phyloP scores from a whole-genome alignment of 2,329 filamentous ascomycete species.

The Beauveria caledonica region DNA sequence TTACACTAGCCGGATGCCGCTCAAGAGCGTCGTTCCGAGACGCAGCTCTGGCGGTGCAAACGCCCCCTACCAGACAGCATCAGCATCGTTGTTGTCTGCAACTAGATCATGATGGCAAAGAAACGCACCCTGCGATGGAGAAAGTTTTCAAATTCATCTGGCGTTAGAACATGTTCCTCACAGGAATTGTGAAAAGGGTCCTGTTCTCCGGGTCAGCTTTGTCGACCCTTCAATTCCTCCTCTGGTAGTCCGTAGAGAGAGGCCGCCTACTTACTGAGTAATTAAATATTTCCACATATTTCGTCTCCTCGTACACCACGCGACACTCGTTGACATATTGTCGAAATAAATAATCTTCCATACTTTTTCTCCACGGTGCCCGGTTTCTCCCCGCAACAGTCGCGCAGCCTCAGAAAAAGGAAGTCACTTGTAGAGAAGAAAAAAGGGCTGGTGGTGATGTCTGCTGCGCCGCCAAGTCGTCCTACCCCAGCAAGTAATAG shows the following conservation, averaged over 20 bases:
- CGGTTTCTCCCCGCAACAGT: background rate
- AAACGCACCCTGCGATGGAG: slow-evolving; percentile 38
- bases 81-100: background rate
- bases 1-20: slow-evolving; percentile 48
- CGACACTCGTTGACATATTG: slow-evolving; percentile 39
- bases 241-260: background rate
- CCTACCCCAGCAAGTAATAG: background rate
- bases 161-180: slow-evolving; percentile 43
- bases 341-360: slow-evolving; percentile 54
- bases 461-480: background rate
- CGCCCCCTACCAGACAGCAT: slow-evolving; percentile 34
- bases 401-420: background rate
- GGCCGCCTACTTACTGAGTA: slow-evolving; percentile 45
- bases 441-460: background rate
- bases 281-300: slow-evolving; percentile 51
- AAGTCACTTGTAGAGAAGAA: background rate
- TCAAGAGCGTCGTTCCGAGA: slow-evolving; percentile 36
- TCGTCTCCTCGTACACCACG: slow-evolving; percentile 42
- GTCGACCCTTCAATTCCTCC: background rate
- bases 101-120: background rate
- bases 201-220: slow-evolving; percentile 16
- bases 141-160: slow-evolving; percentile 52
- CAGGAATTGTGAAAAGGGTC: slow-evolving; percentile 40
- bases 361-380: background rate
- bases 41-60: slow-evolving; percentile 39